Evolutionary conservation across 148 eudicot genomes (phyloP).

Genomic region (Beta vulgaris): DNA sequence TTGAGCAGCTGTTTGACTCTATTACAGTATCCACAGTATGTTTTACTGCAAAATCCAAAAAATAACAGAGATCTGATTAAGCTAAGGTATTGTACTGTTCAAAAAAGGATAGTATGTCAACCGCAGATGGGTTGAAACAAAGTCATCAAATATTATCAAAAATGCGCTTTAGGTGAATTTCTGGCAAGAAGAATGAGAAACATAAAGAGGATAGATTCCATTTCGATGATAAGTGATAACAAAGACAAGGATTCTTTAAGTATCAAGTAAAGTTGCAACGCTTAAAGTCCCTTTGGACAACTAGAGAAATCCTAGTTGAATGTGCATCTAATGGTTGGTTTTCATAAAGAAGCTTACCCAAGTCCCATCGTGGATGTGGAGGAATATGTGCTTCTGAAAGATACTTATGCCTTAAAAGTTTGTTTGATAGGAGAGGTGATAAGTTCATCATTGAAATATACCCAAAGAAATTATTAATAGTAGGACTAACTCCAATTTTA

Average conservation of each 20-base stretch:
- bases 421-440: neutral
- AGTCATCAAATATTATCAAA: neutral
- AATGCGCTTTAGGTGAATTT: neutral
- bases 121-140: neutral
- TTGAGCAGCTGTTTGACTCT: slow-evolving; percentile 61
- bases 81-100: neutral
- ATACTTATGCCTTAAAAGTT: neutral
- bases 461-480: too few relatives aligned
- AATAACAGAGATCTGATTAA: neutral
- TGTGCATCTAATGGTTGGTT: neutral
- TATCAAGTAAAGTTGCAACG: neutral
- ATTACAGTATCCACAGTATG: slow-evolving; percentile 60
- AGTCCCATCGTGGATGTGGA: neutral
- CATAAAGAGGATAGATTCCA: neutral
- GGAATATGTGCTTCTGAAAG: slow-evolving; percentile 4
- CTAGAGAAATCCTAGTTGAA: neutral
- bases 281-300: neutral
- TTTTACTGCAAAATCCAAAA: slow-evolving; percentile 55
- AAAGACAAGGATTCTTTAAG: neutral
- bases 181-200: neutral
- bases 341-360: neutral
- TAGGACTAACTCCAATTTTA: too few relatives aligned
- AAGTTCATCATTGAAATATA: neutral
- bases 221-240: neutral
- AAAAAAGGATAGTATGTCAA: neutral